Conservation (phyloP, 768 basidiomycete genomes). For the Phlegmacium glaucopus region DNA sequence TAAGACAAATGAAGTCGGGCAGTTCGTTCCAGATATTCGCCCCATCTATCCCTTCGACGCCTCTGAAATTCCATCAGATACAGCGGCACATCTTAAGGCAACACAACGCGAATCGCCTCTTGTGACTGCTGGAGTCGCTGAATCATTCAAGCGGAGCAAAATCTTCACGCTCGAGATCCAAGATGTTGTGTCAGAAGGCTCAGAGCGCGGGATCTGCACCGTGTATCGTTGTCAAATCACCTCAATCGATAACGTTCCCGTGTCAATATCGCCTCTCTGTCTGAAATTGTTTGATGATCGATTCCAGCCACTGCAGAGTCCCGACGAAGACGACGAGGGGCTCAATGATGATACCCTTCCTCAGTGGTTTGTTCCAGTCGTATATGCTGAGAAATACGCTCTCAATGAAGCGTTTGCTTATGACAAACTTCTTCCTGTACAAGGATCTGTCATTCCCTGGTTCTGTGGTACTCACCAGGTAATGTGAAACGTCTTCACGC, state of each 20-base stretch:
- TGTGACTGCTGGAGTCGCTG: constrained; percentile 1
- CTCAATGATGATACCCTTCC: neutral
- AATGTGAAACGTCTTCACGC: too few relatives aligned
- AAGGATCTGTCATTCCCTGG: constrained; percentile 25
- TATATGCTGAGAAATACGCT: constrained; percentile 14
- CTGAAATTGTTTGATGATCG: constrained; percentile 20
- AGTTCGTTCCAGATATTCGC: neutral
- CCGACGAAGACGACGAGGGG: constrained; percentile 7
- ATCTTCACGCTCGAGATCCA: constrained; percentile 9
- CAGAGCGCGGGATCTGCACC: constrained; percentile 6
- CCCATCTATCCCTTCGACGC: constrained; percentile 10
- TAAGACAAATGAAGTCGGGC: constrained; percentile 3
- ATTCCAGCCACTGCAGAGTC: constrained; percentile 12
- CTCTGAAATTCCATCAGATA: constrained; percentile 11
- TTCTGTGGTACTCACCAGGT: constrained; percentile 24
- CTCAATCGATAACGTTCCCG: constrained; percentile 14
- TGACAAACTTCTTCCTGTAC: constrained; percentile 19
- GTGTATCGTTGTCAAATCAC: constrained; percentile 14
- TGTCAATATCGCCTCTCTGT: constrained; percentile 12
- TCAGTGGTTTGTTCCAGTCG: constrained; percentile 8
- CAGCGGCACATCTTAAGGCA: constrained; percentile 4
- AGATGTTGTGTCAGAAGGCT: constrained; percentile 8
- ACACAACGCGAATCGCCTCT: constrained; percentile 10
- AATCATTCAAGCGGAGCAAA: constrained; percentile 4
- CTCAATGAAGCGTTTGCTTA: constrained; percentile 19